Evolutionary conservation across 2,329 filamentous ascomycete genomes (phyloP).

Genomic region (Aspergillus chevalieri): DNA sequence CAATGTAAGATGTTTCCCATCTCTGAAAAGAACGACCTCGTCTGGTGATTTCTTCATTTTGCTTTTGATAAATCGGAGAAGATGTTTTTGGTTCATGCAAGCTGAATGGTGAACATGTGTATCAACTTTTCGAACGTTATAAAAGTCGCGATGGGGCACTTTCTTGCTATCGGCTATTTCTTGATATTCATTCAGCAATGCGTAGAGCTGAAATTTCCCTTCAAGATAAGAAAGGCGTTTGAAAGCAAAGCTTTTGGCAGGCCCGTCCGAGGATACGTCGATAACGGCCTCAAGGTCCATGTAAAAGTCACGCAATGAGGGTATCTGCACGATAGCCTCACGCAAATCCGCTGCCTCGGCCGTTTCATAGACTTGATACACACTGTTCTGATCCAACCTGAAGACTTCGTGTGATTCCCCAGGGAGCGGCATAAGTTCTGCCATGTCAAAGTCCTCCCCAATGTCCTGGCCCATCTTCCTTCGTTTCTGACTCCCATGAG

Average conservation of each 20-base stretch:
- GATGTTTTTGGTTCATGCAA: slow-evolving; percentile 99
- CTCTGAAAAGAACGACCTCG: slow-evolving; percentile 85
- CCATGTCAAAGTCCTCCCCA: slow-evolving; percentile 83
- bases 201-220: slow-evolving; percentile 93
- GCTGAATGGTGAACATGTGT: slow-evolving; percentile 98
- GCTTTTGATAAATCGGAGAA: slow-evolving; percentile 97
- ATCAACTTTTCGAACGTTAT: slow-evolving; percentile 97
- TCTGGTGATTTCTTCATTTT: slow-evolving; percentile 99
- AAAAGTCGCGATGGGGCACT: slow-evolving; percentile 96
- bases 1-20: slow-evolving; percentile 85
- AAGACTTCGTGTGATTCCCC: slow-evolving; percentile 65
- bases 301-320: slow-evolving; percentile 90
- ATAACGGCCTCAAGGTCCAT: slow-evolving; percentile 85
- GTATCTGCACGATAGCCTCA: slow-evolving; percentile 72
- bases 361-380: slow-evolving; percentile 87
- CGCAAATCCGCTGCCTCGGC: slow-evolving; percentile 55
- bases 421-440: slow-evolving; percentile 70
- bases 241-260: slow-evolving; percentile 95
- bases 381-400: slow-evolving; percentile 72
- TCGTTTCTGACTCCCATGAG: slow-evolving; percentile 50
- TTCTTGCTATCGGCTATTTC: slow-evolving; percentile 97
- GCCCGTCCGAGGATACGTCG: slow-evolving; percentile 87
- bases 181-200: slow-evolving; percentile 90
- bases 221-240: slow-evolving; percentile 90
- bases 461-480: slow-evolving; percentile 86